Percentiles rank a stretch among this genome's conserved stretches.
phyloP scores from a whole-genome alignment of 2,329 filamentous ascomycete species.

The Orbilia oligospora region DNA sequence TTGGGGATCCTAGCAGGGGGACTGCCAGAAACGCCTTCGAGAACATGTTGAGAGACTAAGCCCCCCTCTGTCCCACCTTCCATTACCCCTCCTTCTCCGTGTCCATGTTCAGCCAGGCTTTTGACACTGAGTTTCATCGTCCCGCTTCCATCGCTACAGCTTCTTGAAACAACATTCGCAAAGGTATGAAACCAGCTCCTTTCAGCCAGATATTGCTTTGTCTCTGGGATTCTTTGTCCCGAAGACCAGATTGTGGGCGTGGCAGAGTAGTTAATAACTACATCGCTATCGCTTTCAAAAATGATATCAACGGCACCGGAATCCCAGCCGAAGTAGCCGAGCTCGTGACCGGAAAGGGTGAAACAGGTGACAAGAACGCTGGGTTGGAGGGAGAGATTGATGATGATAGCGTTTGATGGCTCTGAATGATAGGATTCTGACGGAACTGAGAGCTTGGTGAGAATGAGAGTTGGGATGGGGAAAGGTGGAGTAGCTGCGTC shows the following conservation, averaged over 20 bases:
- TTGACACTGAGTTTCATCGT: constrained; percentile 54
- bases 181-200: constrained; percentile 59
- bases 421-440: constrained; percentile 38
- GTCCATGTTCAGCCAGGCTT: constrained; percentile 21
- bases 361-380: constrained; percentile 56
- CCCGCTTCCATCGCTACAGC: constrained; percentile 45
- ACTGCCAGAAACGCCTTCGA: constrained; percentile 3
- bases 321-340: constrained; percentile 59
- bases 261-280: constrained; percentile 57
- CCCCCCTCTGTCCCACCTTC: constrained; percentile 1
- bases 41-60: constrained; percentile 5
- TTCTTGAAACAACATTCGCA: constrained; percentile 56
- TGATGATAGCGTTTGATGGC: constrained; percentile 52
- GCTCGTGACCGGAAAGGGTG: constrained; percentile 51
- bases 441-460: constrained; percentile 56
- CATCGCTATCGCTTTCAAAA: constrained; percentile 54
- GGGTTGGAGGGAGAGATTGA: constrained; percentile 50
- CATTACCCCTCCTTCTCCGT: constrained; percentile 10
- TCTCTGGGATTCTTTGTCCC: constrained; percentile 55
- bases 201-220: constrained; percentile 53
- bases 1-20: constrained; percentile 36
- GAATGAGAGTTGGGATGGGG: constrained; percentile 47
- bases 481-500: constrained; percentile 33
- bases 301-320: constrained; percentile 52
- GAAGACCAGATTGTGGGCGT: constrained; percentile 58